A percentile compares a stretch with the other conserved stretches of the same genome.
These are phyloP conservation scores for Ambrosiella beaveri DNA, from an alignment of 2,329 filamentous ascomycete species.

Conservation along the genomic window DNA sequence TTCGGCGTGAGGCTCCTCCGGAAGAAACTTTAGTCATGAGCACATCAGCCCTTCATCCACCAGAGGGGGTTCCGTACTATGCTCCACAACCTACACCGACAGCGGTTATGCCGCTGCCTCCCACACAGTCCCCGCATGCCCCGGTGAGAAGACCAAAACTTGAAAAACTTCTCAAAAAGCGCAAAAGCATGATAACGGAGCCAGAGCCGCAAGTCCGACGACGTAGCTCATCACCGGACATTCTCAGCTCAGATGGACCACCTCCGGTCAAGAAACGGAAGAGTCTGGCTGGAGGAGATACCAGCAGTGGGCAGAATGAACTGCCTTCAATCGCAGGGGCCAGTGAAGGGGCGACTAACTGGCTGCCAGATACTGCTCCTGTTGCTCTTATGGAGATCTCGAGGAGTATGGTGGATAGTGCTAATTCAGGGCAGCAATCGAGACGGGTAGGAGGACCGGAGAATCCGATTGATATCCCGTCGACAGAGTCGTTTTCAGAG, in stretches of 20 bases:
- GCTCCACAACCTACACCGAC: neutral
- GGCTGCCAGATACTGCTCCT: neutral
- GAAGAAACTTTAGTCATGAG: neutral
- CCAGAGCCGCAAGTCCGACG: neutral
- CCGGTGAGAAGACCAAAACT: neutral
- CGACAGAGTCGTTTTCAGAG: neutral
- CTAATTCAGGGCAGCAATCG: neutral
- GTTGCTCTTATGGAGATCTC: slow-evolving; percentile 15
- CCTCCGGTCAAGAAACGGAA: neutral
- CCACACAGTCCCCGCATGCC: neutral
- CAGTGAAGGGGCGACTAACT: neutral
- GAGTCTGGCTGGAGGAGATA: neutral
- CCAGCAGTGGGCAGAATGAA: neutral
- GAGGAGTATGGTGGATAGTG: slow-evolving; percentile 3
- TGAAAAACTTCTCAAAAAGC: neutral
- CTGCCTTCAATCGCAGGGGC: neutral
- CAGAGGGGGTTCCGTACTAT: neutral
- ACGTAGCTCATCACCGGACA: neutral
- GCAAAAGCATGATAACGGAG: neutral
- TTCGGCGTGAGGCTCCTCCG: neutral
- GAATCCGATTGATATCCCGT: neutral
- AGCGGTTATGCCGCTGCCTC: neutral
- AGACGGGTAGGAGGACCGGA: neutral
- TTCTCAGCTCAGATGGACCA: neutral
- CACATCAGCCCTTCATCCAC: neutral